Percentiles rank a stretch among this genome's conserved stretches.
phyloP scores from a whole-genome alignment of 2,329 filamentous ascomycete species.

The Stenocarpella maydis region DNA sequence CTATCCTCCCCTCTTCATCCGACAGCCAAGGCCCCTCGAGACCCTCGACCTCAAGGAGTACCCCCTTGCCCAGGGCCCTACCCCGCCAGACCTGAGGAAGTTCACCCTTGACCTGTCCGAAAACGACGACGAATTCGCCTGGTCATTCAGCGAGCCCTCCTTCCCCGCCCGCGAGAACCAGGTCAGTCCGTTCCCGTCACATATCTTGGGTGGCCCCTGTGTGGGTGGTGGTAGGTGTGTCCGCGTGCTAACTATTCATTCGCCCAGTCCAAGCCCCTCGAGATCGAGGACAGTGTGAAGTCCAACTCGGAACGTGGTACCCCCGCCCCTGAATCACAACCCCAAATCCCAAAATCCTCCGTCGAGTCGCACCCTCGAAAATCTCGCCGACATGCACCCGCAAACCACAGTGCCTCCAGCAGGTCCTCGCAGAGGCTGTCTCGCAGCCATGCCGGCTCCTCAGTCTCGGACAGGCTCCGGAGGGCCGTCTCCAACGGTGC shows the following conservation, averaged over 20 bases:
- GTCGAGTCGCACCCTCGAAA: slow-evolving; percentile 44
- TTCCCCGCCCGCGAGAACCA: slow-evolving; percentile 25
- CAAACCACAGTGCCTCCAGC: slow-evolving; percentile 45
- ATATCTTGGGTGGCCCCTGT: not conserved
- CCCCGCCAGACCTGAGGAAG: slow-evolving; percentile 78
- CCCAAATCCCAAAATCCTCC: slow-evolving; percentile 39
- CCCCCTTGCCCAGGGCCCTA: slow-evolving; percentile 83
- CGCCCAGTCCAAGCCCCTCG: slow-evolving; percentile 29
- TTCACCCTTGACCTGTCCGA: slow-evolving; percentile 77
- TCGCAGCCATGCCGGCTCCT: slow-evolving; percentile 42
- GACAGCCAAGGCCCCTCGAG: slow-evolving; percentile 73
- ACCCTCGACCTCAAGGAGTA: slow-evolving; percentile 88
- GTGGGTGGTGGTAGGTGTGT: not conserved
- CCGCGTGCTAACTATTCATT: slow-evolving; percentile 1
- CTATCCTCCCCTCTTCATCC: slow-evolving; percentile 86
- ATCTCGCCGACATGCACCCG: slow-evolving; percentile 45
- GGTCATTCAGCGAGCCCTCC: slow-evolving; percentile 33
- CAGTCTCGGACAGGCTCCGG: slow-evolving; percentile 51
- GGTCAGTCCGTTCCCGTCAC: slow-evolving; percentile 13
- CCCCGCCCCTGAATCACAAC: slow-evolving; percentile 42
- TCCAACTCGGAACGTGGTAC: slow-evolving; percentile 45
- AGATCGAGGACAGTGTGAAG: slow-evolving; percentile 40
- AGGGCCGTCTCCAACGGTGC: slow-evolving; percentile 46
- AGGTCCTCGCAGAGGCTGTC: slow-evolving; percentile 45
- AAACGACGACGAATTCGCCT: slow-evolving; percentile 57